phyloP scores from a whole-genome alignment of 257 asterid species.

The Ophiorrhiza pumila region DNA sequence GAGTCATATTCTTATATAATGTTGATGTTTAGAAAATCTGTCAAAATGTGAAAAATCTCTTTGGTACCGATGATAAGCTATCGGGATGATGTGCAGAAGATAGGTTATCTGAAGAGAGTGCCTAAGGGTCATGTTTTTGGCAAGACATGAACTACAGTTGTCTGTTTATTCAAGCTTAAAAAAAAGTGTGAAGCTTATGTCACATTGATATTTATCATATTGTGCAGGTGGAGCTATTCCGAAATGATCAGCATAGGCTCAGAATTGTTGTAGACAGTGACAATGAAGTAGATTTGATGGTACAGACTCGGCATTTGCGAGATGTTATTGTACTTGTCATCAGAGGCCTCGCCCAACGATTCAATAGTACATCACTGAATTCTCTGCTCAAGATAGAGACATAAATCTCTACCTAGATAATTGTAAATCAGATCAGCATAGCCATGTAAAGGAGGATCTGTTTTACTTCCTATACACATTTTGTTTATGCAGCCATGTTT shows the following conservation, averaged over 20 bases:
- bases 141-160: neutral
- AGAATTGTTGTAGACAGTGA: slow-evolving; percentile 90
- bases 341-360: slow-evolving; percentile 85
- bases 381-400: slow-evolving; percentile 86
- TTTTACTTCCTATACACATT: neutral
- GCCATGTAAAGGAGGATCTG: neutral
- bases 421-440: neutral
- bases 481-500: neutral
- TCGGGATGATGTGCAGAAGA: neutral
- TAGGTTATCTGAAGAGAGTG: neutral
- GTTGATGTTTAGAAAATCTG: neutral
- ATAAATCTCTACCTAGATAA: slow-evolving; percentile 13
- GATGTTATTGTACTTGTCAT: slow-evolving; percentile 88
- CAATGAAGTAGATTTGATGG: slow-evolving; percentile 86
- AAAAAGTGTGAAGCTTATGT: neutral
- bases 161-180: neutral
- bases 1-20: neutral
- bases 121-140: neutral
- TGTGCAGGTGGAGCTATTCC: slow-evolving; percentile 80
- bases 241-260: slow-evolving; percentile 92
- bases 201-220: neutral
- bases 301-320: slow-evolving; percentile 90
- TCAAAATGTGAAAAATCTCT: neutral
- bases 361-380: slow-evolving; percentile 93
- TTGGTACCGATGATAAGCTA: too few relatives aligned